Base-by-base conservation (phyloP, 129 eudicot species). In the Logfia minima region DNA sequence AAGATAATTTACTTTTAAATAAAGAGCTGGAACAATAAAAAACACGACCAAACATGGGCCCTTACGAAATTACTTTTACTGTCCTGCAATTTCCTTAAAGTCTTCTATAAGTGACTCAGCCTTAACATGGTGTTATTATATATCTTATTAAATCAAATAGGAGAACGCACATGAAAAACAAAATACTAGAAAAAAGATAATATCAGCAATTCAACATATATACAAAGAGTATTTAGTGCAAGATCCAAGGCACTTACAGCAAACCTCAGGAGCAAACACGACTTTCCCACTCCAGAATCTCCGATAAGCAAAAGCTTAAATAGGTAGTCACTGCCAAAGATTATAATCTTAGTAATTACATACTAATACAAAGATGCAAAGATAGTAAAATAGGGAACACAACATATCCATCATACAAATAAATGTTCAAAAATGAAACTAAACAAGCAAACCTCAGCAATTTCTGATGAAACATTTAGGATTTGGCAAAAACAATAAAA, bases 281-380 rank as follows among this genome's bases (percentile, higher is more conserved):
- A 83, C 77, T 83, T 82, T 59, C 86, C 86, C 28, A 82, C 86
- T 63, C 86, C 86, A 59, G 86, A 82, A 72, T 82, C 86, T 82
- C 86, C 86, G 11, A 82, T 82, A 58, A 82, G 86, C 78, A 82
- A 74, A 82, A 82, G 86, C 82, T 83, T 83, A 80, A 83, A 83
- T 51, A 83, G 76, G 77, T 83, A 83, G 51, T 83, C 86, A 74
- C 86, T 83, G 83, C 26, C 65, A 78, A 68, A 78, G 52, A 78
- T 29, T 10, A 28, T 24, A 10, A 56, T 41, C 11, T 6, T 21
- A 1, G n/a, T 43, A 67, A 81, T 58, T 75, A 55, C 7, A 55
- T 16, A 39, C 17, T 39, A 23, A 4, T 41, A 70, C 1, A 23
- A 60, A 70, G 19, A 18, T 63, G 7, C 29, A 28, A 19, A 26